Evolutionary conservation across 2,329 filamentous ascomycete genomes (phyloP).

Genomic region (Aspergillus quadricinctus): DNA sequence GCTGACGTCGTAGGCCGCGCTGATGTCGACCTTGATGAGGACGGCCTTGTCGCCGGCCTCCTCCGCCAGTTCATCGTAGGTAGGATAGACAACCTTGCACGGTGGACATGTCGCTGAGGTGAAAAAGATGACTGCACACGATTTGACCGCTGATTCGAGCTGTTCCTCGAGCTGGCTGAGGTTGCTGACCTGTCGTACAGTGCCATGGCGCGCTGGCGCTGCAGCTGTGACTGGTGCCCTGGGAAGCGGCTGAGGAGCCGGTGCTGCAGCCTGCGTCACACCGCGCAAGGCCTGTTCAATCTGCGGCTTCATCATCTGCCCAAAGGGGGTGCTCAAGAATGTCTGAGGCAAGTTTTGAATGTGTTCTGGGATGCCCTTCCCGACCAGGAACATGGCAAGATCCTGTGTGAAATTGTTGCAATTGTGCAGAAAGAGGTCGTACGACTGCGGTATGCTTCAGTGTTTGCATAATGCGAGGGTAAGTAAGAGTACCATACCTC

Average conservation of each 20-base stretch:
- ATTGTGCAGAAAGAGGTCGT: conserved; percentile 86
- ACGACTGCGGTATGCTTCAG: conserved; percentile 54
- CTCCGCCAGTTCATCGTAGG: conserved; percentile 73
- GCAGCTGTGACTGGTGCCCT: conserved; percentile 12
- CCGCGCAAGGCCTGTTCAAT: conserved; percentile 61
- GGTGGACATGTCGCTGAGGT: conserved; percentile 82
- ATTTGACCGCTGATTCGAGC: conserved; percentile 56
- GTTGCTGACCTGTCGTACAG: conserved; percentile 59
- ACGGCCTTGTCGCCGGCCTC: conserved; percentile 64
- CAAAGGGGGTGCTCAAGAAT: conserved; percentile 81
- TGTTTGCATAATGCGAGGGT: neutral
- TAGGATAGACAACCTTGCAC: conserved; percentile 76
- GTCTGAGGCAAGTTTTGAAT: conserved; percentile 81
- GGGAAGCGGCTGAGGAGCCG: conserved; percentile 17
- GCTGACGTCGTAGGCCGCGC: conserved; percentile 60
- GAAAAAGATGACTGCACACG: conserved; percentile 83
- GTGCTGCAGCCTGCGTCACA: conserved; percentile 55
- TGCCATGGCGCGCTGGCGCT: conserved; percentile 27
- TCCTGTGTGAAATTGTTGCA: conserved; percentile 98
- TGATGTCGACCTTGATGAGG: conserved; percentile 80
- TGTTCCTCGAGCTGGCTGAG: conserved; percentile 58
- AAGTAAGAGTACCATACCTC: conserved; percentile 49
- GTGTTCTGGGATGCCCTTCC: conserved; percentile 80
- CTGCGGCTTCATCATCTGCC: conserved; percentile 79
- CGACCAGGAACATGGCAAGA: conserved; percentile 81